Conservation (phyloP, 129 eudicot genomes). For the Rutidosis leptorrhynchoides region DNA sequence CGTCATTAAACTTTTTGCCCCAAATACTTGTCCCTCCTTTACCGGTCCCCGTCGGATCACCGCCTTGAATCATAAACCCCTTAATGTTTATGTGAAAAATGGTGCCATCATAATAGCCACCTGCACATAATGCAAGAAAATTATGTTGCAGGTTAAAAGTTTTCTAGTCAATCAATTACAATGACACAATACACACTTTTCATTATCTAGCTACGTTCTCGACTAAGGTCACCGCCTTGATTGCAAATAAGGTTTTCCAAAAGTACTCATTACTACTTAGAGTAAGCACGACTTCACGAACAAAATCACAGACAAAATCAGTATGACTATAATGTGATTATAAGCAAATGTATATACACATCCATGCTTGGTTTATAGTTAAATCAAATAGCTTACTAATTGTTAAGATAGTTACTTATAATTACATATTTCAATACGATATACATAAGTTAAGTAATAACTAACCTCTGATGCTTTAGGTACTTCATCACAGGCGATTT, state of each 20-base stretch:
- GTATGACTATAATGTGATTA: not conserved
- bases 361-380: not conserved
- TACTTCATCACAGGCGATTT: constrained; percentile 89
- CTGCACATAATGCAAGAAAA: constrained; percentile 88
- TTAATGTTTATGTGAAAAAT: constrained; percentile 94
- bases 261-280: too few relatives aligned
- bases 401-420: not conserved
- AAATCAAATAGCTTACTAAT: not conserved
- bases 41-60: constrained; percentile 97
- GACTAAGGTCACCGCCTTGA: not conserved
- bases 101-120: constrained; percentile 95
- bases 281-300: too few relatives aligned
- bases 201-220: not conserved
- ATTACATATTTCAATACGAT: not conserved
- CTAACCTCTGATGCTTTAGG: constrained; percentile 95
- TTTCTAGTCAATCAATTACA: not conserved
- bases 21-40: constrained; percentile 98
- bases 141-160: constrained; percentile 44
- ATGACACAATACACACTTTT: not conserved
- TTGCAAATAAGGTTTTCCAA: not conserved
- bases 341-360: not conserved
- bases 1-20: constrained; percentile 93
- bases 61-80: constrained; percentile 99
- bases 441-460: not conserved
- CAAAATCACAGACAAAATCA: too few relatives aligned